These are phyloP conservation scores for Termitomyces sp. DNA, from an alignment of 768 basidiomycete genomes.

Conservation along the genomic window DNA sequence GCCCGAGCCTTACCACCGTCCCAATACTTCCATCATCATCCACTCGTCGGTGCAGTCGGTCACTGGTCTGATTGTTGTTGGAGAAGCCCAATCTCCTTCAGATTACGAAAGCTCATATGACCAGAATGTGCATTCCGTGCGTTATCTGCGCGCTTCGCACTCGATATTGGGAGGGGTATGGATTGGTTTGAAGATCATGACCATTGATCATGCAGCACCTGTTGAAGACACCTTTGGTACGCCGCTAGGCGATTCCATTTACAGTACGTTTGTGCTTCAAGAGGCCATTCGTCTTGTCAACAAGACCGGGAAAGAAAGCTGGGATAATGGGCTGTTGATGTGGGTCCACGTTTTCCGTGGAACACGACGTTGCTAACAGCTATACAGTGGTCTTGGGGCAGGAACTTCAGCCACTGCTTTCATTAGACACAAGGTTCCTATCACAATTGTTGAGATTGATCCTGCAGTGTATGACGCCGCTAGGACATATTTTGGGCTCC, in stretches of 20 bases:
- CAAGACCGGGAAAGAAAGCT: slow-evolving; percentile 30
- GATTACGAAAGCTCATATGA: slow-evolving; percentile 22
- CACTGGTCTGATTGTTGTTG: slow-evolving; percentile 84
- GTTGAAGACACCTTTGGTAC: slow-evolving; percentile 46
- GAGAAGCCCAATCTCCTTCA: slow-evolving; percentile 49
- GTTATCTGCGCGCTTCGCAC: slow-evolving; percentile 61
- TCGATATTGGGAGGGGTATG: slow-evolving; percentile 75
- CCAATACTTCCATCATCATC: slow-evolving; percentile 52
- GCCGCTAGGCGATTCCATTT: slow-evolving; percentile 72
- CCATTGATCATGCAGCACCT: slow-evolving; percentile 34
- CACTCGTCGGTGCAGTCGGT: slow-evolving; percentile 61
- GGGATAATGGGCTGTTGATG: slow-evolving; percentile 67
- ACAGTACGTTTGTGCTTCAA: slow-evolving; percentile 79
- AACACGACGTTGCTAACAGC: slow-evolving; percentile 7
- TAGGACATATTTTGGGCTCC: slow-evolving; percentile 72
- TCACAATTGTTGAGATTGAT: slow-evolving; percentile 91
- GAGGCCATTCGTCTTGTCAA: slow-evolving; percentile 75
- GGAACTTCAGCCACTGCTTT: slow-evolving; percentile 81
- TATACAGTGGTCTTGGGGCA: slow-evolving; percentile 75
- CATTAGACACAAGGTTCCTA: slow-evolving; percentile 57
- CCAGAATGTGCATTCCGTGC: slow-evolving; percentile 40
- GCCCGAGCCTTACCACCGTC: slow-evolving; percentile 42
- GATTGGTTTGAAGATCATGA: slow-evolving; percentile 49
- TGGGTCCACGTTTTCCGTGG: slow-evolving; percentile 26
- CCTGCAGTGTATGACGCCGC: slow-evolving; percentile 86